Conservation (phyloP, 257 asterid genomes). For the Solanum raphanifolium region DNA sequence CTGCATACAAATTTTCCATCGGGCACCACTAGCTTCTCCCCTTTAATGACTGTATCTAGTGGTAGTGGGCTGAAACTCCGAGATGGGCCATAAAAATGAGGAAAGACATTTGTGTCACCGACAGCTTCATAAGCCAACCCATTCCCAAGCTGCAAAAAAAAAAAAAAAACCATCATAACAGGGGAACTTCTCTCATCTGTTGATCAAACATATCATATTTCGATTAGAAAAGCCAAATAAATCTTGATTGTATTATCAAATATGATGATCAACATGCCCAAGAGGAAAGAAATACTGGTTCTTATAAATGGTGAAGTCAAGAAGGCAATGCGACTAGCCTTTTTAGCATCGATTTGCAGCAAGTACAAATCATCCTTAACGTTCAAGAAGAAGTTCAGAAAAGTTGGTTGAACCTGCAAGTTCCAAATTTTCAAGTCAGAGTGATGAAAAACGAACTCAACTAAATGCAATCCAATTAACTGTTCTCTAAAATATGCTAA, state of each 20-base stretch:
- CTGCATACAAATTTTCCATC: conserved; percentile 51
- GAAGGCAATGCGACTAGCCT: conserved; percentile 17
- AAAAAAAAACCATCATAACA: not conserved
- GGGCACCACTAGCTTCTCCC: conserved; percentile 46
- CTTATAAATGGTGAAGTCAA: not conserved
- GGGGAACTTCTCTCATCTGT: not conserved
- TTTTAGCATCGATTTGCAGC: conserved; percentile 59
- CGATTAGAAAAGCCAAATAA: not conserved
- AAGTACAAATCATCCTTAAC: conserved; percentile 50
- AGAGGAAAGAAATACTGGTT: not conserved
- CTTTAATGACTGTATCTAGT: conserved; percentile 42
- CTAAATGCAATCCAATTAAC: not conserved
- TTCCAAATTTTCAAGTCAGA: not conserved
- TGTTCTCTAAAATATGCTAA: not conserved
- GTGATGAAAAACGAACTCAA: not conserved
- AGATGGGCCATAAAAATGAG: conserved; percentile 90
- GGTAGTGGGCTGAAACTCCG: conserved; percentile 76
- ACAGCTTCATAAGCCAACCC: conserved; percentile 73
- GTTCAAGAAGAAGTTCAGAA: conserved; percentile 49
- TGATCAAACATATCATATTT: not conserved
- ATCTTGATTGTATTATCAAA: not conserved
- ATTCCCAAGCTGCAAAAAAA: conserved; percentile 54
- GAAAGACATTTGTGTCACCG: conserved; percentile 43
- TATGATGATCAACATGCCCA: not conserved
- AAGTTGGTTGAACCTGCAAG: conserved; percentile 63